Evolutionary conservation across 768 basidiomycete species (phyloP).

Genomic region (Tubosaeta sp.): DNA sequence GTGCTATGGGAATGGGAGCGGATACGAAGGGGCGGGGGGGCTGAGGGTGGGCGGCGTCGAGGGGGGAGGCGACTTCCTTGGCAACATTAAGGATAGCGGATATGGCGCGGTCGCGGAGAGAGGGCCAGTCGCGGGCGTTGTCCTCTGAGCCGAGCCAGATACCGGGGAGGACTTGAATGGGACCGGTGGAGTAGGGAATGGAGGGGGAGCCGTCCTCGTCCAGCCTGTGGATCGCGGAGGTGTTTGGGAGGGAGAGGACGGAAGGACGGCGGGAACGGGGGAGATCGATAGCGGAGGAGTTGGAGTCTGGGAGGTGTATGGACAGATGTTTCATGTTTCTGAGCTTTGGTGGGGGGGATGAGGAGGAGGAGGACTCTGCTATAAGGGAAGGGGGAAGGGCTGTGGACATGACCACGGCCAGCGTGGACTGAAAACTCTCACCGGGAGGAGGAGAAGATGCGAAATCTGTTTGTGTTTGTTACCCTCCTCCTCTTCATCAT

Average conservation of each 20-base stretch:
- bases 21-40: slow-evolving; percentile 60
- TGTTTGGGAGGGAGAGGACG: slow-evolving; percentile 61
- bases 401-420: slow-evolving; percentile 36
- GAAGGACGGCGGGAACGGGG: slow-evolving; percentile 60
- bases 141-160: slow-evolving; percentile 92
- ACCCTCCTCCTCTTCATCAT: slow-evolving; percentile 35
- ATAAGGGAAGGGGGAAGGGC: slow-evolving; percentile 50
- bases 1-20: slow-evolving; percentile 56
- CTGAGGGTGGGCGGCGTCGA: slow-evolving; percentile 46
- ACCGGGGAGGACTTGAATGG: slow-evolving; percentile 77
- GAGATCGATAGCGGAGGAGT: slow-evolving; percentile 35
- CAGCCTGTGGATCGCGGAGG: slow-evolving; percentile 54
- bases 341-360: slow-evolving; percentile 37
- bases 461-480: slow-evolving; percentile 7
- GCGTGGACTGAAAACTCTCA: slow-evolving; percentile 27
- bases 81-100: slow-evolving; percentile 86
- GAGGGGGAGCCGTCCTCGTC: slow-evolving; percentile 60
- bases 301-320: slow-evolving; percentile 58
- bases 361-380: slow-evolving; percentile 46
- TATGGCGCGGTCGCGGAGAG: slow-evolving; percentile 67
- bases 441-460: slow-evolving; percentile 9
- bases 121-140: slow-evolving; percentile 79
- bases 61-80: slow-evolving; percentile 79
- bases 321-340: slow-evolving; percentile 79
- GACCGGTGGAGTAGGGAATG: slow-evolving; percentile 75